Evolutionary conservation across 2,329 filamentous ascomycete genomes (phyloP).

Genomic region (Penicillium brasilianum): DNA sequence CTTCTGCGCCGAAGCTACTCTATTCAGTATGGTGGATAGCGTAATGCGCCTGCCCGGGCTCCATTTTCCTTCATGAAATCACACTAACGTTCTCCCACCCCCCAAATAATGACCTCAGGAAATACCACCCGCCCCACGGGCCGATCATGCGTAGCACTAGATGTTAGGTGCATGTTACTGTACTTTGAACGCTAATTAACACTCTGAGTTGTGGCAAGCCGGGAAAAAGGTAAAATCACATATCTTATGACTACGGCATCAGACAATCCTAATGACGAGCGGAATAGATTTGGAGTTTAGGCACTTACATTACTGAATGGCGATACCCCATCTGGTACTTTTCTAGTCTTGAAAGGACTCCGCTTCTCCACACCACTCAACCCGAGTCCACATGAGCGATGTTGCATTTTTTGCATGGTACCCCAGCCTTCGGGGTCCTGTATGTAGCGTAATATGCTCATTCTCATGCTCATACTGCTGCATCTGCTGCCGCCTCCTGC

Average conservation of each 20-base stretch:
- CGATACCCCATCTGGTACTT: too few relatives aligned
- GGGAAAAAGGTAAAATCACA: not conserved
- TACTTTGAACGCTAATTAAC: not conserved
- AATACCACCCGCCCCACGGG: not conserved
- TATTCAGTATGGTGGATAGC: not conserved
- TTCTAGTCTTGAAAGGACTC: not conserved
- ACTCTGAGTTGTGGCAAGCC: not conserved
- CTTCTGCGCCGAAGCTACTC: not conserved
- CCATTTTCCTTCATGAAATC: conserved; percentile 3
- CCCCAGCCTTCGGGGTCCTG: conserved; percentile 20
- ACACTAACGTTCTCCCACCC: not conserved
- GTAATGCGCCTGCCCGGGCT: not conserved
- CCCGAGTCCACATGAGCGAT: not conserved
- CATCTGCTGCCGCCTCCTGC: not conserved
- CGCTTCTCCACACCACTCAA: not conserved
- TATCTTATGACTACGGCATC: not conserved
- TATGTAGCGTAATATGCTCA: conserved; percentile 24
- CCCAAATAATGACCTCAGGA: not conserved
- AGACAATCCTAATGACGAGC: not conserved
- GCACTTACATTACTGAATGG: not conserved
- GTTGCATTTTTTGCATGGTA: conserved; percentile 19
- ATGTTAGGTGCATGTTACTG: not conserved
- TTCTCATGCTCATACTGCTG: conserved; percentile 13
- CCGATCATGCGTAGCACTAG: not conserved
- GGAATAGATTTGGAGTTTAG: not conserved